These are phyloP conservation scores for Anthostomella pinea DNA, from an alignment of 2,329 filamentous ascomycete species.

Conservation along the genomic window DNA sequence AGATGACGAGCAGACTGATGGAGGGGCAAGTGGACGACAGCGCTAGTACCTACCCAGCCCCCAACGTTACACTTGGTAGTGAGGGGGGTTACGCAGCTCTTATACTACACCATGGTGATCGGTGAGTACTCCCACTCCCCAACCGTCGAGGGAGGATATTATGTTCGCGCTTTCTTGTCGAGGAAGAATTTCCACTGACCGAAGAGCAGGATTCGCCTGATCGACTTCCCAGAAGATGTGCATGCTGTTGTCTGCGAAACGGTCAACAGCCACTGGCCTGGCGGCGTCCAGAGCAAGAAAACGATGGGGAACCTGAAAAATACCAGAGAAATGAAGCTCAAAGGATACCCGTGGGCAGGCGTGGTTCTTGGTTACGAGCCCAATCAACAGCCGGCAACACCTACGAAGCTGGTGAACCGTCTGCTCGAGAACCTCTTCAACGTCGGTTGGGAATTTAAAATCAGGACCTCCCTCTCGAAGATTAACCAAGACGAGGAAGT, in stretches of 20 bases:
- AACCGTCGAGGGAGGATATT: too few relatives aligned
- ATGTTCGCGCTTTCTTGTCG: too few relatives aligned
- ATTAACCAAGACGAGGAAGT: background rate
- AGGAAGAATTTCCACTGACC: too few relatives aligned
- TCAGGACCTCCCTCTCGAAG: background rate
- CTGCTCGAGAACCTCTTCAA: background rate
- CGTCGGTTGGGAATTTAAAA: background rate
- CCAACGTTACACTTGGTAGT: background rate
- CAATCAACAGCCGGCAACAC: background rate
- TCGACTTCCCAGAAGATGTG: background rate
- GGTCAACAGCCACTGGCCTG: background rate
- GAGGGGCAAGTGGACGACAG: too few relatives aligned
- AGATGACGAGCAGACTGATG: too few relatives aligned
- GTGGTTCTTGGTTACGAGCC: background rate
- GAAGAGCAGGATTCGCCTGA: background rate
- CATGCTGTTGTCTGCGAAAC: background rate
- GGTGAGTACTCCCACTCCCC: background rate
- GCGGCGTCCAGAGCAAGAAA: background rate
- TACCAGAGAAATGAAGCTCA: background rate
- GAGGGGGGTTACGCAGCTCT: background rate
- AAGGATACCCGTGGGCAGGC: background rate
- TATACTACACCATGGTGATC: constrained; percentile 1
- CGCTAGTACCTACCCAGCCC: too few relatives aligned
- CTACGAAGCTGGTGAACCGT: background rate
- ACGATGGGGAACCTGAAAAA: background rate